Evolutionary conservation across 257 asterid species (phyloP).

Genomic region (Capsicum baccatum): DNA sequence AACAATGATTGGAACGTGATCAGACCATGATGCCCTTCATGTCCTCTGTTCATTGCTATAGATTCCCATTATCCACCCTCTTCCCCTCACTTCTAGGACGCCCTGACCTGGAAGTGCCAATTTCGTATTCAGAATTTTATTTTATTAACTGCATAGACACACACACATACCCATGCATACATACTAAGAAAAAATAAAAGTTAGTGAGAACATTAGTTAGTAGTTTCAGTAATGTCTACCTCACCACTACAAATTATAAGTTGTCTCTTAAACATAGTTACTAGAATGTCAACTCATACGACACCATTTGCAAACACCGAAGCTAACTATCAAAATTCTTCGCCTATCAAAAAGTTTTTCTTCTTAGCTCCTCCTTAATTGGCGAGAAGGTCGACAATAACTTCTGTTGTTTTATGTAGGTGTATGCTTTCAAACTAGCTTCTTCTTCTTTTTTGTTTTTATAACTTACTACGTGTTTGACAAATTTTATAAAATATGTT

Average conservation of each 20-base stretch:
- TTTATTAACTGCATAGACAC: background rate
- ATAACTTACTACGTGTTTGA: too few species aligned
- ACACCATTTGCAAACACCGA: background rate
- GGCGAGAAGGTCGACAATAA: background rate
- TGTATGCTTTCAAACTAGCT: too few species aligned
- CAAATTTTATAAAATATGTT: too few species aligned
- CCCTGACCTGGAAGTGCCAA: background rate
- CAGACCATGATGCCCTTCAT: constrained; percentile 20
- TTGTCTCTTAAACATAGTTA: too few species aligned
- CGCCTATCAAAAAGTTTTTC: background rate
- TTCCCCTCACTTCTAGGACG: background rate
- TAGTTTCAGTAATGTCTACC: background rate
- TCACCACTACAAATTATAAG: background rate
- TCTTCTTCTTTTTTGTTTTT: too few species aligned
- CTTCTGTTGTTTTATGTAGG: background rate
- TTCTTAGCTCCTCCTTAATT: background rate
- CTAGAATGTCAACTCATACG: too few species aligned
- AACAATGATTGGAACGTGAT: background rate
- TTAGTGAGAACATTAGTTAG: background rate
- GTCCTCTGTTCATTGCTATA: background rate
- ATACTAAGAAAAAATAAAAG: background rate
- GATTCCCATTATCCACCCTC: background rate
- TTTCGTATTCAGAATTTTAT: background rate
- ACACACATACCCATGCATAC: background rate
- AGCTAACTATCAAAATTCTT: background rate